Evolutionary conservation across 1,284 basidiomycete species (phyloP).

Genomic region (Stereum hirsutum): DNA sequence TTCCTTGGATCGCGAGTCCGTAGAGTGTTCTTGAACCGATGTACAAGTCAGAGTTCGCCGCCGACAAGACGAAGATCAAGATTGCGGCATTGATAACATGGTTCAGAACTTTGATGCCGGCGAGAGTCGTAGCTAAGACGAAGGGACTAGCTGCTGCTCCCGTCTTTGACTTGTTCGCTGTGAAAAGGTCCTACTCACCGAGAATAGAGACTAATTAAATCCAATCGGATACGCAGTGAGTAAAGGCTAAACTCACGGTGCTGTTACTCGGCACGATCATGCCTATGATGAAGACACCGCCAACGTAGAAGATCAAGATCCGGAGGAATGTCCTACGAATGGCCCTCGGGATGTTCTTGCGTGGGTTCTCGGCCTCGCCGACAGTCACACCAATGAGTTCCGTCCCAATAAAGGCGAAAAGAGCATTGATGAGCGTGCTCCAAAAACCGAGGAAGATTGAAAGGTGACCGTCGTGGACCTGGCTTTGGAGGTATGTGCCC

Average conservation of each 20-base stretch:
- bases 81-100: slow-evolving; percentile 71
- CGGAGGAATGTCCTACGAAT: slow-evolving; percentile 46
- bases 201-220: background rate
- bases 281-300: slow-evolving; percentile 60
- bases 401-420: slow-evolving; percentile 53
- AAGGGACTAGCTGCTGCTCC: slow-evolving; percentile 73
- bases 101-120: slow-evolving; percentile 51
- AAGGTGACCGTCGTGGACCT: slow-evolving; percentile 36
- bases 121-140: slow-evolving; percentile 41
- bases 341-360: slow-evolving; percentile 48
- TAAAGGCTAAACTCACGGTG: slow-evolving; percentile 14
- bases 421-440: slow-evolving; percentile 36
- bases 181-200: slow-evolving; percentile 31
- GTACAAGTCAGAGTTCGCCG: slow-evolving; percentile 62
- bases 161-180: slow-evolving; percentile 47
- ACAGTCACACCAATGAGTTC: slow-evolving; percentile 40
- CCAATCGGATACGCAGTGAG: too few species aligned
- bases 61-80: slow-evolving; percentile 65
- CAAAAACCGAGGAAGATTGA: slow-evolving; percentile 55
- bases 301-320: slow-evolving; percentile 66
- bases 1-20: slow-evolving; percentile 58
- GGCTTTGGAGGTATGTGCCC: slow-evolving; percentile 26
- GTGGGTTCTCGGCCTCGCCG: slow-evolving; percentile 41
- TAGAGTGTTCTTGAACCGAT: slow-evolving; percentile 58
- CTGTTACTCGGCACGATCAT: slow-evolving; percentile 40